A percentile compares a stretch with the other conserved stretches of the same genome.
Evolutionary conservation across 108 stramenopile genomes (phyloP).

Genomic region (Skeletonema grethae): DNA sequence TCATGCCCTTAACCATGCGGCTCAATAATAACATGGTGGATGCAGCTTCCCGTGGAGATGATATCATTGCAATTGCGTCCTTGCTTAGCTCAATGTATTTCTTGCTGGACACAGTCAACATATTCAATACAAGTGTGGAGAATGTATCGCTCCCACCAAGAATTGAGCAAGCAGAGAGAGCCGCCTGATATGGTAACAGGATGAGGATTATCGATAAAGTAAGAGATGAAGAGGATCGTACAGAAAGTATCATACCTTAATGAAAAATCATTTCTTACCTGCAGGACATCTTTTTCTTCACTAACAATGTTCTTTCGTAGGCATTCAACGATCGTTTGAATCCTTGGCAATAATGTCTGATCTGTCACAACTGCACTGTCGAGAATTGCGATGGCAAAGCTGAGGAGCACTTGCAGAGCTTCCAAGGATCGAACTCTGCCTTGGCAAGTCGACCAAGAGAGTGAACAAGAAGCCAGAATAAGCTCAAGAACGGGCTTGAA

Average conservation of each 20-base stretch:
- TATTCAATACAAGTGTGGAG: constrained; percentile 13
- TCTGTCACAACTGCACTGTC: background rate
- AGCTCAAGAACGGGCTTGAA: constrained; percentile 26
- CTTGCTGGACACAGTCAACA: background rate
- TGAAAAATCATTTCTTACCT: background rate
- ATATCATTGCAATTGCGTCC: background rate
- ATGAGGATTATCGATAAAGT: no score
- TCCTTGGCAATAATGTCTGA: background rate
- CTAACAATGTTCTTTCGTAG: constrained; percentile 35
- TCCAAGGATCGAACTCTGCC: constrained; percentile 36
- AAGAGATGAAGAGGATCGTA: background rate
- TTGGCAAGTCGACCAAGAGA: constrained; percentile 18
- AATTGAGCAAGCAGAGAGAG: constrained; percentile 25
- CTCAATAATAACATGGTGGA: constrained; percentile 37
- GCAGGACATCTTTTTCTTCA: constrained; percentile 38
- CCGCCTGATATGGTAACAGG: no score
- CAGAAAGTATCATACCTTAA: background rate
- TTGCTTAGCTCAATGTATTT: background rate
- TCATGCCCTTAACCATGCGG: constrained; percentile 37
- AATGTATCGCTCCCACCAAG: constrained; percentile 25
- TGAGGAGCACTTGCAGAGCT: constrained; percentile 39
- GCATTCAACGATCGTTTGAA: constrained; percentile 1
- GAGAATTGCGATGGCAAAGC: constrained; percentile 22
- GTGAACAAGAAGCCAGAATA: constrained; percentile 19
- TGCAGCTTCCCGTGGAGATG: constrained; percentile 33